Percentiles rank a stretch among this genome's conserved stretches.
Conservation (phyloP, 805 yeast species). For the Clavispora santaluciae region DNA sequence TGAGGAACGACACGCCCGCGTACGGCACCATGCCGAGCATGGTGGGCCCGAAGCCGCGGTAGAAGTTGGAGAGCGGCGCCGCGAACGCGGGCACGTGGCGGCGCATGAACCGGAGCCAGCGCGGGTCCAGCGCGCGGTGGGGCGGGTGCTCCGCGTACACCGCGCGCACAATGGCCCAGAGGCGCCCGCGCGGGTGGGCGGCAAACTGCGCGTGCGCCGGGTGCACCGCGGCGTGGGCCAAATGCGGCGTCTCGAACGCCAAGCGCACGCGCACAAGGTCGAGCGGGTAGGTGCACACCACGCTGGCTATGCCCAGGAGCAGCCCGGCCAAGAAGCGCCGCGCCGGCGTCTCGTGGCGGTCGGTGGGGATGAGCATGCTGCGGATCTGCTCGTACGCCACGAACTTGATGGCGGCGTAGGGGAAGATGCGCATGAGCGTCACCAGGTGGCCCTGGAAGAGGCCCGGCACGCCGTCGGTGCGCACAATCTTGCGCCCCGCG, state of each 20-base stretch:
- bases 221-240: slow-evolving; percentile 21
- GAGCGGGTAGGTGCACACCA: slow-evolving; percentile 85
- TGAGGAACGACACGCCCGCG: slow-evolving; percentile 95
- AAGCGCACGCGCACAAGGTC: slow-evolving; percentile 86
- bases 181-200: slow-evolving; percentile 25
- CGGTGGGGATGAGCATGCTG: slow-evolving; percentile 69
- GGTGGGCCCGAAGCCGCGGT: slow-evolving; percentile 92
- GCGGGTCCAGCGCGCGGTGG: slow-evolving; percentile 27
- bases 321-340: slow-evolving; percentile 87
- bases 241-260: slow-evolving; percentile 73
- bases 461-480: slow-evolving; percentile 70
- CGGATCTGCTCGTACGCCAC: slow-evolving; percentile 94
- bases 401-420: slow-evolving; percentile 95
- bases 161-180: slow-evolving; percentile 26
- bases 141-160: slow-evolving; percentile 37
- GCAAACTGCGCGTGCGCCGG: slow-evolving; percentile 20
- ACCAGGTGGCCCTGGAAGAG: slow-evolving; percentile 95
- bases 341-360: slow-evolving; percentile 68
- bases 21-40: slow-evolving; percentile 94
- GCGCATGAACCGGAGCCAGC: slow-evolving; percentile 33
- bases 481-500: slow-evolving; percentile 67
- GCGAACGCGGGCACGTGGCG: slow-evolving; percentile 26
- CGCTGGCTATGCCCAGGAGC: slow-evolving; percentile 81
- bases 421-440: slow-evolving; percentile 84
- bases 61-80: slow-evolving; percentile 60